Evolutionary conservation across 345 rosid genomes (phyloP).

Genomic region (Cardamine occulta): DNA sequence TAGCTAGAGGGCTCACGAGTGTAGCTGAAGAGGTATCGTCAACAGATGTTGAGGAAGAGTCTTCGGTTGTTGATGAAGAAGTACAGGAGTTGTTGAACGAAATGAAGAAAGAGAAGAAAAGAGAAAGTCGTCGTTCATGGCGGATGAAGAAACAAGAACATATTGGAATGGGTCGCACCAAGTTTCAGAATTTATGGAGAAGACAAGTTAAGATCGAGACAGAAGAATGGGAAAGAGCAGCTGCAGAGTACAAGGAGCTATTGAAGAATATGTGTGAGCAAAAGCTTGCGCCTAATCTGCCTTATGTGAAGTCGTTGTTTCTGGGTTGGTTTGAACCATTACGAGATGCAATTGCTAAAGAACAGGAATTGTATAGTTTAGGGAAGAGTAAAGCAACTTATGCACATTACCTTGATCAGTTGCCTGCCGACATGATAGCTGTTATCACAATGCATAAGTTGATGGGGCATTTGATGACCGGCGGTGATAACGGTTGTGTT

Average conservation of each 20-base stretch:
- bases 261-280: conserved; percentile 90
- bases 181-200: conserved; percentile 55
- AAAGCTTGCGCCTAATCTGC: conserved; percentile 89
- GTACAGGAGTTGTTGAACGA: conserved; percentile 66
- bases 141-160: conserved; percentile 33
- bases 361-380: conserved; percentile 61
- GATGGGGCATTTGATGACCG: conserved; percentile 75
- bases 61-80: conserved; percentile 67
- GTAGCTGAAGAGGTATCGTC: conserved; percentile 88
- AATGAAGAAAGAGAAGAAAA: conserved; percentile 61
- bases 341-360: conserved; percentile 66
- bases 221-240: conserved; percentile 94
- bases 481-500: conserved; percentile 72
- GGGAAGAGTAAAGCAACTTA: conserved; percentile 60
- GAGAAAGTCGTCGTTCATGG: conserved; percentile 41
- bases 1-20: conserved; percentile 60
- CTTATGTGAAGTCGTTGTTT: conserved; percentile 87
- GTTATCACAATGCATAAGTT: conserved; percentile 96
- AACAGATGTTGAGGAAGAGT: conserved; percentile 78
- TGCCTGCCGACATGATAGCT: conserved; percentile 90
- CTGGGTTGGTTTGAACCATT: conserved; percentile 98
- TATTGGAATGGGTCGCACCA: conserved; percentile 50
- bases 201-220: conserved; percentile 93
- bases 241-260: conserved; percentile 80
- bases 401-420: conserved; percentile 63